Evolutionary conservation across 306 rosid genomes (phyloP).

Genomic region (Dalbergia oliveri): DNA sequence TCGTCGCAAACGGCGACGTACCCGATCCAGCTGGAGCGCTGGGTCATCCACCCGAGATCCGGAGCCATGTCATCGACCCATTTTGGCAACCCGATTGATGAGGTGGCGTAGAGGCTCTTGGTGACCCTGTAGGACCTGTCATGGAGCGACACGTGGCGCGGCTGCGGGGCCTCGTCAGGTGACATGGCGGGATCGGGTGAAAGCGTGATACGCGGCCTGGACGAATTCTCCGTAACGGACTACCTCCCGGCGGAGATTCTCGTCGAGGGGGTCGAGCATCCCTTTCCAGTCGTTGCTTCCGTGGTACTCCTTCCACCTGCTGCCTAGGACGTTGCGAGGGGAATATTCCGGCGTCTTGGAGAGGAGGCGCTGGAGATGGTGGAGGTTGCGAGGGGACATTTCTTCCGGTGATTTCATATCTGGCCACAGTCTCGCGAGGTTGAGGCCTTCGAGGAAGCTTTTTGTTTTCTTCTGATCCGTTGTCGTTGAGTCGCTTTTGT

Average conservation of each 20-base stretch:
- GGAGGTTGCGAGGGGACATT: constrained; percentile 82
- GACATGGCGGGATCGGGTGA: constrained; percentile 84
- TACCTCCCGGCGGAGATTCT: constrained; percentile 96
- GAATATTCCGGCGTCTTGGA: constrained; percentile 80
- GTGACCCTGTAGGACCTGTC: constrained; percentile 79
- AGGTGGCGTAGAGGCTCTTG: constrained; percentile 87
- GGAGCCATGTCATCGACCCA: constrained; percentile 89
- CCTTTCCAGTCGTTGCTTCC: constrained; percentile 86
- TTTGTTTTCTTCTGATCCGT: constrained; percentile 56
- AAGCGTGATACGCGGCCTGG: constrained; percentile 84
- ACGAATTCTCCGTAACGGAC: constrained; percentile 85
- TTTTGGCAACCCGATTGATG: constrained; percentile 76
- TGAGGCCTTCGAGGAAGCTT: constrained; percentile 62
- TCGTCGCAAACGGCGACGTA: constrained; percentile 94
- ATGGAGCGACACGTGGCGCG: constrained; percentile 57
- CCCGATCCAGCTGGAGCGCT: constrained; percentile 95
- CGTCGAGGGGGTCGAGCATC: constrained; percentile 82
- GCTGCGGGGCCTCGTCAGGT: constrained; percentile 53
- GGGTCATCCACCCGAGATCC: constrained; percentile 98
- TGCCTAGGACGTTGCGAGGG: constrained; percentile 69
- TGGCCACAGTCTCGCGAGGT: constrained; percentile 67
- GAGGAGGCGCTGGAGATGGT: constrained; percentile 68
- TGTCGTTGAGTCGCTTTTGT: not conserved
- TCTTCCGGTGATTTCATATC: constrained; percentile 73
- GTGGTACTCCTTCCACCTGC: constrained; percentile 82